Evolutionary conservation across 768 basidiomycete species (phyloP).

Genomic region (Zangia roseola): DNA sequence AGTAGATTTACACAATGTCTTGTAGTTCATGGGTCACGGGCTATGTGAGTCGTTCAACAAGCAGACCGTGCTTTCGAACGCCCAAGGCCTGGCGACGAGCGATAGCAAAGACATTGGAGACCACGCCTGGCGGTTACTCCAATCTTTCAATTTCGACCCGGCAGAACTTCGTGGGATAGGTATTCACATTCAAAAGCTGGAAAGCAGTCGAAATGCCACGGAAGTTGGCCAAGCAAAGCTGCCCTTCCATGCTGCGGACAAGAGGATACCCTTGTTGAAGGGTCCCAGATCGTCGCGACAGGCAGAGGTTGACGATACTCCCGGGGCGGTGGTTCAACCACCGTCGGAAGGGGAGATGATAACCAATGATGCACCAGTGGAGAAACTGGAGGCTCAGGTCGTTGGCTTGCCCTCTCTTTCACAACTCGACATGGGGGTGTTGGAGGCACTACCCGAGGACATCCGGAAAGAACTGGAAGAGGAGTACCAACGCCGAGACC

Average conservation of each 20-base stretch:
- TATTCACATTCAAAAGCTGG: conserved; percentile 88
- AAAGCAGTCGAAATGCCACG: conserved; percentile 39
- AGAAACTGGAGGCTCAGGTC: conserved; percentile 16
- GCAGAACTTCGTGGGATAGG: conserved; percentile 90
- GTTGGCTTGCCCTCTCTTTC: conserved; percentile 67
- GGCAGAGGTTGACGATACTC: conserved; percentile 3
- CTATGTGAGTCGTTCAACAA: conserved; percentile 80
- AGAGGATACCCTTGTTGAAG: conserved; percentile 1
- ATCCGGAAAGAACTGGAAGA: conserved; percentile 65
- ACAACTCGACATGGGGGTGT: conserved; percentile 69
- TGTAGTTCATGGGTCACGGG: conserved; percentile 90
- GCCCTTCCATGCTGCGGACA: conserved; percentile 46
- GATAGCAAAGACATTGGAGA: conserved; percentile 70
- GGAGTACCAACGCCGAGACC: conserved; percentile 63
- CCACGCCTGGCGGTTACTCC: conserved; percentile 73
- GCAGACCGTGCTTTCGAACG: conserved; percentile 57
- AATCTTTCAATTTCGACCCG: conserved; percentile 74
- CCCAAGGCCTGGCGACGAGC: conserved; percentile 68
- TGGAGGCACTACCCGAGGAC: conserved; percentile 68
- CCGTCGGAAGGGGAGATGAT: conserved; percentile 32
- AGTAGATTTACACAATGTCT: not conserved
- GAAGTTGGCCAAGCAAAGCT: conserved; percentile 59
- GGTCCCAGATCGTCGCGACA: not conserved
- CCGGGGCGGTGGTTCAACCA: conserved; percentile 29
- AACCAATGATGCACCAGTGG: conserved; percentile 1